These are phyloP conservation scores for Raphanus sativus DNA, from an alignment of 345 rosid genomes.

Conservation along the genomic window DNA sequence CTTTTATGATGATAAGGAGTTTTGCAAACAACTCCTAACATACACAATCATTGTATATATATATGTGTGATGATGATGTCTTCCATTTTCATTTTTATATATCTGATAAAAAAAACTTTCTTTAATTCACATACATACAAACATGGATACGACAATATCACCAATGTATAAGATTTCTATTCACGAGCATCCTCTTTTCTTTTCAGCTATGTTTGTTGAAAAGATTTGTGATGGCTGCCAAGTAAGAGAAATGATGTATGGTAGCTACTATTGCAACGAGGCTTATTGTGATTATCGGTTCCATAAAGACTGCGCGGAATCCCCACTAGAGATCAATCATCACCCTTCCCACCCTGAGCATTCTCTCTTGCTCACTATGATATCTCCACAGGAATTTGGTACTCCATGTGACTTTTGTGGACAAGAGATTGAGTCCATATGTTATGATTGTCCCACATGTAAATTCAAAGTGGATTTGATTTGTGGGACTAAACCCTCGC, in stretches of 20 bases:
- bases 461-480: not conserved
- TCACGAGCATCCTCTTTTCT: not conserved
- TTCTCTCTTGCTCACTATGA: not conserved
- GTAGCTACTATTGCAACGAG: not conserved
- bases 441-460: constrained; percentile 3
- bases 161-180: not conserved
- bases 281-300: not conserved
- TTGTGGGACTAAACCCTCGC: no score
- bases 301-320: constrained; percentile 15
- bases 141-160: not conserved
- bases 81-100: not conserved
- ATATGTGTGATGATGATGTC: not conserved
- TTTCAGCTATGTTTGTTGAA: not conserved
- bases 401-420: constrained; percentile 16
- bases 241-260: not conserved
- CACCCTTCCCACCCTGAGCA: constrained; percentile 8
- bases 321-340: constrained; percentile 17
- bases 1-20: not conserved
- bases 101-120: not conserved
- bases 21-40: not conserved
- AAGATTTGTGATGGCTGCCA: not conserved
- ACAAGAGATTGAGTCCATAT: not conserved
- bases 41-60: not conserved
- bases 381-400: not conserved
- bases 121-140: not conserved